These are phyloP conservation scores for Chytridiales sp. DNA, from an alignment of 371 early-diverging fungal species.

Conservation along the genomic window DNA sequence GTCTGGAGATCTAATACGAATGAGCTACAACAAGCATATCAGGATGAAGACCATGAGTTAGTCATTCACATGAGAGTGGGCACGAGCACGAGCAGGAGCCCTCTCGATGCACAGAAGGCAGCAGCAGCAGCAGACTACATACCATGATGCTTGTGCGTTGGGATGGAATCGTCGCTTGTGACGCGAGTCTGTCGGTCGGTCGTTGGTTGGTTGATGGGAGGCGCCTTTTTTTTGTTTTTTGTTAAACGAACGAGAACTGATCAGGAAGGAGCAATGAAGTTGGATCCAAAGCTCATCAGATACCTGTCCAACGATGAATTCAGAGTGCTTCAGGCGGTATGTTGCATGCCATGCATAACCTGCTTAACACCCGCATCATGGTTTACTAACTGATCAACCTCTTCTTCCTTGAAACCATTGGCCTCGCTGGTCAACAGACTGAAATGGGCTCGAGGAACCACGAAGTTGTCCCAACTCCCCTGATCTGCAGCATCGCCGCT, in stretches of 20 bases:
- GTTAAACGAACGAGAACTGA: not conserved
- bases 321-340: constrained; percentile 91
- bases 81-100: too few species aligned
- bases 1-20: constrained; percentile 80
- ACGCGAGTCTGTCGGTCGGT: too few species aligned
- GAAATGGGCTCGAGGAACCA: constrained; percentile 98
- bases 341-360: constrained; percentile 10
- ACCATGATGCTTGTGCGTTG: too few species aligned
- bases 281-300: constrained; percentile 89
- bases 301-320: constrained; percentile 93
- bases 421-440: constrained; percentile 49
- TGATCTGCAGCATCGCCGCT: constrained; percentile 87
- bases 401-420: not conserved
- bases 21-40: constrained; percentile 39
- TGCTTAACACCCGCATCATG: not conserved
- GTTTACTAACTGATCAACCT: not conserved
- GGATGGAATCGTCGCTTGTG: too few species aligned
- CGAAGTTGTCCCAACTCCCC: constrained; percentile 88
- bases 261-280: constrained; percentile 68
- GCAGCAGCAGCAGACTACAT: too few species aligned
- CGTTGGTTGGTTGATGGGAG: too few species aligned
- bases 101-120: too few species aligned
- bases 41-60: too few species aligned
- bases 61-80: too few species aligned
- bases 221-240: constrained; percentile 4